Evolutionary conservation across 2,329 filamentous ascomycete species (phyloP), one percentile per base, ranked within the genome.

Genomic region (Arthrobotrys megalospora): DNA sequence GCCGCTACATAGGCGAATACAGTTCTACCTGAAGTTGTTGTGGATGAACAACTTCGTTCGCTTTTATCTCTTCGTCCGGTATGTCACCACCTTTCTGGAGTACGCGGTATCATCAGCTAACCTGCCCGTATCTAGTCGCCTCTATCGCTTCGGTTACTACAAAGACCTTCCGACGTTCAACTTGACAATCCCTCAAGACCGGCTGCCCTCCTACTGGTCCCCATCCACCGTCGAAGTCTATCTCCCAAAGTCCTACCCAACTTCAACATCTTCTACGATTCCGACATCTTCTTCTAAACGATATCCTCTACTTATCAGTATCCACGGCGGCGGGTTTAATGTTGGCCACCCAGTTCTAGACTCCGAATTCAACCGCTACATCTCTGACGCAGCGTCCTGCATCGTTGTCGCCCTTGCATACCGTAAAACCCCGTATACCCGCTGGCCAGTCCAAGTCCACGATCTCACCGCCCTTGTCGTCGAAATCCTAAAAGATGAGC

Each of bases 321-420:
- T 88, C 80, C 88, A 89, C 80, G 87, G 87, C 67, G 87, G 88
- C 73, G 87, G 87, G 45, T 88, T 87, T 81, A 83, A 84, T 32
- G 32, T 88, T 50, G 85, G 86, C 81, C 80, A 84, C 19, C 84
- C 87, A 0, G 73, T 82, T 58, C 82, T 86, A 50, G 86, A 87
- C 80, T 86, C 88, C 81, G 80, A 80, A n/a, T 87, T 87, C 83
- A 88, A 86, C 82, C 82, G 82, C 45, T 79, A 80, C 69, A 87
- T 87, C 79, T 83, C 86, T 24, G 82, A 85, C 63, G 79, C 81
- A 0, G 83, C 85, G 65, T 80, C 81, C 64, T 83, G 86, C 72
- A 82, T 88, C 7, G 86, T 88, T 12, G 81, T 88, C 14, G 85
- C 84, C 14, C 84, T 89, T 36, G 84, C 87, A 80, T 89, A 89